These are phyloP conservation scores for Pseudotsuga menziesii DNA, from an alignment of 75 land plant genomes.

Conservation along the genomic window DNA sequence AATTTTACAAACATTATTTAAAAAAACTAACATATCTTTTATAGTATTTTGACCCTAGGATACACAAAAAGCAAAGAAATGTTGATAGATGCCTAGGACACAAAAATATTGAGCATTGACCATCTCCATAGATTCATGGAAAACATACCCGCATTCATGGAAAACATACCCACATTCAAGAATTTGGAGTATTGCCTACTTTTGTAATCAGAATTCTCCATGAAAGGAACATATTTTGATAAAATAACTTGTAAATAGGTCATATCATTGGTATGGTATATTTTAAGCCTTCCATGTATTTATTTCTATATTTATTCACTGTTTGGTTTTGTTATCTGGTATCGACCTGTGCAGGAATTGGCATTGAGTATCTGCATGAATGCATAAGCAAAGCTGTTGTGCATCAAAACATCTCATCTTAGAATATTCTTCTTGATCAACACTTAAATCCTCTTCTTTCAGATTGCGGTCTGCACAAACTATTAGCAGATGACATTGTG, in stretches of 20 bases:
- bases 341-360: slow-evolving; percentile 38
- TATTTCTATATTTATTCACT: background rate
- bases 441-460: slow-evolving; percentile 57
- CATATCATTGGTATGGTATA: background rate
- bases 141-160: background rate
- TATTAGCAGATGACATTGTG: slow-evolving; percentile 76
- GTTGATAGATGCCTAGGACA: too few species aligned
- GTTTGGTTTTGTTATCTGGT: background rate
- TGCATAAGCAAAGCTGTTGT: slow-evolving; percentile 41
- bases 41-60: too few species aligned
- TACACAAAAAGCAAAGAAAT: too few species aligned
- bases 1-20: too few species aligned
- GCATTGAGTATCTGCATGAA: slow-evolving; percentile 67
- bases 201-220: background rate
- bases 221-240: background rate
- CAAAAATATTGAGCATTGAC: too few species aligned
- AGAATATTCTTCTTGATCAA: slow-evolving; percentile 75
- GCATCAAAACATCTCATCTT: slow-evolving; percentile 78
- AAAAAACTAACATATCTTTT: too few species aligned
- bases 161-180: too few species aligned
- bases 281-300: background rate
- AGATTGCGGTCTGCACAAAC: slow-evolving; percentile 62
- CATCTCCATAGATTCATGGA: too few species aligned
- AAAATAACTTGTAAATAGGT: background rate
- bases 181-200: background rate